A percentile compares a stretch with the other conserved stretches of the same genome.
Evolutionary conservation across 768 basidiomycete species (phyloP).

Genomic region (Boletus reticuloceps): DNA sequence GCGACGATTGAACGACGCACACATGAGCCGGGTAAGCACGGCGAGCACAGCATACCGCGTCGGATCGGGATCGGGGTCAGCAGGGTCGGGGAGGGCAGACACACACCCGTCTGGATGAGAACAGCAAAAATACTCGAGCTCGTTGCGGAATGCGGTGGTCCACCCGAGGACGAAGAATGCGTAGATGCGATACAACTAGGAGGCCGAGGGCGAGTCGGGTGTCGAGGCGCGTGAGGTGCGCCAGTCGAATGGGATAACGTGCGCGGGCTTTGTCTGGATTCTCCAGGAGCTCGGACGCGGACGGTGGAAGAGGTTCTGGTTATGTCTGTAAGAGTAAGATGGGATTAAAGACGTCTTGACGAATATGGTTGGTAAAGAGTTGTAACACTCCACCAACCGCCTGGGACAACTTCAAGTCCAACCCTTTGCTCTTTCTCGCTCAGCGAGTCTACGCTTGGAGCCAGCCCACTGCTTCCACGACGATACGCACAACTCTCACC

Average conservation of each 20-base stretch:
- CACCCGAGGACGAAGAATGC: conserved; percentile 9
- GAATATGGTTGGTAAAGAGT: no score
- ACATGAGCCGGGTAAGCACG: conserved; percentile 10
- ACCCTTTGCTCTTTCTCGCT: conserved; percentile 10
- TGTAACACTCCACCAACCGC: background rate
- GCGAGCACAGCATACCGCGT: conserved; percentile 4
- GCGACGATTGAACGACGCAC: conserved; percentile 10
- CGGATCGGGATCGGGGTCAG: conserved; percentile 1
- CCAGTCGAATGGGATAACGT: conserved; percentile 7
- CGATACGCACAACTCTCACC: conserved; percentile 9
- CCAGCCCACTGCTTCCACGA: background rate
- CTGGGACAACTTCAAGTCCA: conserved; percentile 3
- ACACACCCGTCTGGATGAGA: conserved; percentile 5
- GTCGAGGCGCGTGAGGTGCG: background rate
- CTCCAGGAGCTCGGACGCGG: conserved; percentile 1
- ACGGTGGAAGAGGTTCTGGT: conserved; percentile 2
- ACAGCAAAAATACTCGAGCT: conserved; percentile 11
- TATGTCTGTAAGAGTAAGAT: background rate
- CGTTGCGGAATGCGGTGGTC: conserved; percentile 12
- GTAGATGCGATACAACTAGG: conserved; percentile 9
- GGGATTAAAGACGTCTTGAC: no score
- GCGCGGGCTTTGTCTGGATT: background rate
- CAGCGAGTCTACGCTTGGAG: conserved; percentile 1
- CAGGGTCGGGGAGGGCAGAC: background rate
- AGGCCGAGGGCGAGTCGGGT: conserved; percentile 3